These are phyloP conservation scores for Lecanicillium sp. DNA, from an alignment of 2,329 filamentous ascomycete genomes.

Conservation along the genomic window DNA sequence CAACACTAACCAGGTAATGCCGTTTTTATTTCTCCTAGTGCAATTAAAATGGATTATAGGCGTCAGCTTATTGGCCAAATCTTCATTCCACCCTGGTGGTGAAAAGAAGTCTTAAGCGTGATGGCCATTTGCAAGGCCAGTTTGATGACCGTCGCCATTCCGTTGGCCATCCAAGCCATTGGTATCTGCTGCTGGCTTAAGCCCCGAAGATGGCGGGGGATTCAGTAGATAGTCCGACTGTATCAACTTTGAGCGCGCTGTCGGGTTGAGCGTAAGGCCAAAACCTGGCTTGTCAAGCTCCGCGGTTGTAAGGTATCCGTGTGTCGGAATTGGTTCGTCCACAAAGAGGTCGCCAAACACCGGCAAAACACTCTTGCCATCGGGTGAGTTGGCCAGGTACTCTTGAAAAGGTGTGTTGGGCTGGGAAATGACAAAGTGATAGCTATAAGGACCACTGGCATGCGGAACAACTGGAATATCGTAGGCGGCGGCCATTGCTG, in stretches of 20 bases:
- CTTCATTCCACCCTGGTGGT: no score
- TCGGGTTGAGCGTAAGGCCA: slow-evolving; percentile 77
- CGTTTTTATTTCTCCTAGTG: no score
- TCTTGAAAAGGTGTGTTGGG: slow-evolving; percentile 93
- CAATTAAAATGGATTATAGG: no score
- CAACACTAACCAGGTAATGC: no score
- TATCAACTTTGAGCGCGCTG: slow-evolving; percentile 61
- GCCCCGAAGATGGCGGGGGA: slow-evolving; percentile 46
- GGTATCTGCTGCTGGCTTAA: slow-evolving; percentile 22
- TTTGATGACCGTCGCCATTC: background rate
- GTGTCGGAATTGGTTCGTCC: slow-evolving; percentile 80
- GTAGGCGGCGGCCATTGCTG: slow-evolving; percentile 83
- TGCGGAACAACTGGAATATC: slow-evolving; percentile 95
- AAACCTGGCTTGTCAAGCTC: slow-evolving; percentile 86
- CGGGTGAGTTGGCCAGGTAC: slow-evolving; percentile 86
- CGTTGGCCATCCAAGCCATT: slow-evolving; percentile 2
- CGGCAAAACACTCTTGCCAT: slow-evolving; percentile 81
- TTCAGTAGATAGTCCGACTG: slow-evolving; percentile 66
- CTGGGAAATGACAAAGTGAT: slow-evolving; percentile 92
- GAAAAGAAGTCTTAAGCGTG: no score
- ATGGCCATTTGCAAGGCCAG: no score
- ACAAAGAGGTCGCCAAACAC: slow-evolving; percentile 88
- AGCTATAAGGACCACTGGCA: slow-evolving; percentile 87
- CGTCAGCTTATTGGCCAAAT: no score
- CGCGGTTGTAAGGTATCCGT: slow-evolving; percentile 71